Evolutionary conservation across 179 eudicot species (phyloP), one percentile per base, ranked within the genome.

Genomic region (Beta macrorhiza): DNA sequence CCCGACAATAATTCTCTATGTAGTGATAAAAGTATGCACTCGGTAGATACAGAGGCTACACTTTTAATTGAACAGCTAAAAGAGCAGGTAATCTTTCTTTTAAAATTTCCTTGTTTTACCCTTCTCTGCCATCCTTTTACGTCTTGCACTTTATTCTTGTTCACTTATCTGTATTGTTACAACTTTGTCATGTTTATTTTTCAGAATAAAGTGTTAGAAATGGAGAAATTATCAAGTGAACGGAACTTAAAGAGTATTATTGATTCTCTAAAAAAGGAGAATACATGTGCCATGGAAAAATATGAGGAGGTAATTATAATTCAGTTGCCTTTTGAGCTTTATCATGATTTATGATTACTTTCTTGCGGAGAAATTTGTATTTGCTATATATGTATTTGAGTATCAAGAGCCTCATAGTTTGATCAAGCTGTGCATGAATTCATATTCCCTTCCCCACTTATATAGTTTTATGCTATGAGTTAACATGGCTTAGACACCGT

Each of bases 1-100:
- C 61, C 64, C 19, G 67, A 78, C 83, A 80, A 64, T 78, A 76
- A 52, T 76, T 63, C 83, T 74, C 29, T 58, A 72, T 74, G 56
- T 47, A 79, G 51, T 47, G 87, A 81, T 62, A 82, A 72, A 74
- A 62, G 16, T 75, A 81, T 58, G 71, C 82, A 72, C 62, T 81
- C 78, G 20, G 83, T 85, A 77, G 94, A 91, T 65, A 77, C 89
- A n/a, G 96, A 91, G 65, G 89, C 94, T 80, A 88, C 81, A 79
- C 82, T 84, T 56, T 88, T 91, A 78, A 90, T 91, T 74, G 90
- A 86, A 85, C 92, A 90, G 80, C 92, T 94, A 72, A 90, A 91
- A 82, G 93, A 94, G 68, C 93, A 92, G 92, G 98, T 81, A 37
- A 68, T 51, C 63, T 29, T 77, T 79, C 37, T 64, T 25, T 77